Evolutionary conservation across 495 filamentous ascomycete genomes (phyloP), one percentile per base, ranked within the genome.

Genomic region (Eremomyces bilateralis): DNA sequence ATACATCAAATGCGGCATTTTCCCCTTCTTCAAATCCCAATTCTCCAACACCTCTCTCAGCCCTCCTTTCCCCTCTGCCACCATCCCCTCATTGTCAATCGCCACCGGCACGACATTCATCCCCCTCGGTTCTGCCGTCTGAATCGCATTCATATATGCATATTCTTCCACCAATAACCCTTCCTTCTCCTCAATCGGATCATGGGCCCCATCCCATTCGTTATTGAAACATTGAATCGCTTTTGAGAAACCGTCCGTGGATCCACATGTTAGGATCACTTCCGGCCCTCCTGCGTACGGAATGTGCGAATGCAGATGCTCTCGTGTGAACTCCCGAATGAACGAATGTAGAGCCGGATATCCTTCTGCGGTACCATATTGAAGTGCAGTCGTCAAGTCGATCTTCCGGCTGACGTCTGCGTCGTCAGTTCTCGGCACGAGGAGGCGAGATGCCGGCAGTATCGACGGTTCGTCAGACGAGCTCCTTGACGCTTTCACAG

Each of bases 201-300:
- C 69, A 20, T 65, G 59, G 29, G 65, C 67, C 34, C 67, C 65
- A 21, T 60, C 67, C 81, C 82, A 90, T 15, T 69, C 49, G 51
- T 84, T 72, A 30, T 60, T 69, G 34, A 90, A 67, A 5, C 73
- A 59, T 40, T 80, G 69, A 15, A 92, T 51, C 3, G 67, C 54
- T 60, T 92, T 93, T 28, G 61, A 48, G 38, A 92, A 74, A 3
- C 80, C 85, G 54, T 92, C 84, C 11, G 85, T 93, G 17, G 68
- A 63, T 6, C 84, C 82, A 49, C 69, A 73, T 17, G 77, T 79
- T 44, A 90, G 51, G 25, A 81, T 54, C 17, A 85, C 65, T 28
- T 82, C 80, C 0, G 80, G 76, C 0, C 81, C 81, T 32, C 57
- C 67, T 24, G 54, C 56, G 42, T 93, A 93, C 11, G 81, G 82